phyloP scores from a whole-genome alignment of 1,284 basidiomycete species.

The Cerioporus squamosus region DNA sequence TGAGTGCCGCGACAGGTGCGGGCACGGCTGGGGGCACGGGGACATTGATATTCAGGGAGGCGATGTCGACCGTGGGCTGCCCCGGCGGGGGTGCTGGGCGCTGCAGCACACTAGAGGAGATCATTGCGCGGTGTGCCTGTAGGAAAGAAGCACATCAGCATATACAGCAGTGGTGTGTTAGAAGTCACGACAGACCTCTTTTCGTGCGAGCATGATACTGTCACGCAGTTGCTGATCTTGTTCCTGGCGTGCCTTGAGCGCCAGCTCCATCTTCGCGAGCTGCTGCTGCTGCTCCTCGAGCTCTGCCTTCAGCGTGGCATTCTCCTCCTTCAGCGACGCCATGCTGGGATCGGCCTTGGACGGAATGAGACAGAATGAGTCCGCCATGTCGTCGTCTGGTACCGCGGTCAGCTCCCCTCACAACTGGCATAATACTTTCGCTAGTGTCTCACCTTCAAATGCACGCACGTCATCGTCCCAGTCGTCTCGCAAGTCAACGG shows the following conservation, averaged over 20 bases:
- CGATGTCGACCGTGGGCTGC: conserved; percentile 50
- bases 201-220: conserved; percentile 77
- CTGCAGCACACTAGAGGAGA: conserved; percentile 57
- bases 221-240: conserved; percentile 79
- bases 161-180: neutral
- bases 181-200: conserved; percentile 53
- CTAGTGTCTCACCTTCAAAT: conserved; percentile 41
- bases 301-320: conserved; percentile 61
- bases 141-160: conserved; percentile 6
- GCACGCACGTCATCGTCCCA: conserved; percentile 47
- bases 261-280: conserved; percentile 60
- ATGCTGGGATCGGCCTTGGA: conserved; percentile 55
- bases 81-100: conserved; percentile 40
- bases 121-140: conserved; percentile 79
- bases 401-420: neutral
- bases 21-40: conserved; percentile 54
- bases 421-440: neutral
- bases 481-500: conserved; percentile 36
- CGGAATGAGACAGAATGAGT: conserved; percentile 77
- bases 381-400: conserved; percentile 64
- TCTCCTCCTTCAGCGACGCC: conserved; percentile 65
- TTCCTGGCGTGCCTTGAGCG: conserved; percentile 69
- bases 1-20: conserved; percentile 55
- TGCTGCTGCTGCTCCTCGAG: conserved; percentile 58
- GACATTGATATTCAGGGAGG: conserved; percentile 57